Evolutionary conservation across 2,329 filamentous ascomycete species (phyloP).

Genomic region (Penicillium occitanis): DNA sequence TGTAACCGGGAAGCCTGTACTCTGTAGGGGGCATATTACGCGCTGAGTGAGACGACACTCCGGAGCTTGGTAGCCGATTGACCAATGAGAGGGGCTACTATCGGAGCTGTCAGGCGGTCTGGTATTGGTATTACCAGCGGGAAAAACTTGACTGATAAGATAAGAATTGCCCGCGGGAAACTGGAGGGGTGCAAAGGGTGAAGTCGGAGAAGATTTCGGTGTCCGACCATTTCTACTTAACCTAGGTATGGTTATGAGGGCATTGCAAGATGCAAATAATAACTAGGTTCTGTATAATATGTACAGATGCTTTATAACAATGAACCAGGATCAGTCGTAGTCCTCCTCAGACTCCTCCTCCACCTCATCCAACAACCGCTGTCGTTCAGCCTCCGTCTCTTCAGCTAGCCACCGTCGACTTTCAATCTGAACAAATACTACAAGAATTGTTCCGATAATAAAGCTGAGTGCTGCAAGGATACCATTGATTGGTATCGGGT

Average conservation of each 20-base stretch:
- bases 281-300: not conserved
- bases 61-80: not conserved
- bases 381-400: conserved; percentile 28
- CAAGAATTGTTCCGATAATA: conserved; percentile 63
- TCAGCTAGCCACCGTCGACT: conserved; percentile 22
- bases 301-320: not conserved
- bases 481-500: conserved; percentile 77
- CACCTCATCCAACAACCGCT: conserved; percentile 24
- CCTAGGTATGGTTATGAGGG: not conserved
- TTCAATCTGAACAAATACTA: conserved; percentile 60
- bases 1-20: not conserved
- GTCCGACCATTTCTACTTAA: conserved; percentile 4
- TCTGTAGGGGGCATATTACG: not conserved
- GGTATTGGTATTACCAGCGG: conserved; percentile 16
- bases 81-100: not conserved
- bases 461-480: conserved; percentile 64
- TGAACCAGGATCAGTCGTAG: not conserved
- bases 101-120: not conserved
- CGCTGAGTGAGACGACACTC: not conserved
- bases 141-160: conserved; percentile 15
- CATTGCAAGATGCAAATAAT: not conserved
- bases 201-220: conserved; percentile 13
- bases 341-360: conserved; percentile 16
- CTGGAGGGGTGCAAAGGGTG: conserved; percentile 6
- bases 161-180: conserved; percentile 17